Evolutionary conservation across 2,329 filamentous ascomycete species (phyloP).

Genomic region (Pseudogymnoascus sp.): DNA sequence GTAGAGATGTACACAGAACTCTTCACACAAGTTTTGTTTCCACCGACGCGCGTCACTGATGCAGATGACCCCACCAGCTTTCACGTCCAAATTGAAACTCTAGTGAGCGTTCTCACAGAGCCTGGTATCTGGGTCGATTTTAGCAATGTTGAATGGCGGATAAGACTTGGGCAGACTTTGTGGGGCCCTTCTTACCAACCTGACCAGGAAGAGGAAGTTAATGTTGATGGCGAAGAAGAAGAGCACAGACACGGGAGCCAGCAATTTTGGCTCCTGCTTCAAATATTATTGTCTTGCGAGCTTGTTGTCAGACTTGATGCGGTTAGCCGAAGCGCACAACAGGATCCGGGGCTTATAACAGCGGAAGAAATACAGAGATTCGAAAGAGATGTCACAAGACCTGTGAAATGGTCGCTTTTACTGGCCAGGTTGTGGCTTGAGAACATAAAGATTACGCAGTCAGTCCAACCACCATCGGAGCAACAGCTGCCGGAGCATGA

Average conservation of each 20-base stretch:
- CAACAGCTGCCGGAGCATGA: neutral
- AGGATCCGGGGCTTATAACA: slow-evolving; percentile 42
- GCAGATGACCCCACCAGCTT: slow-evolving; percentile 53
- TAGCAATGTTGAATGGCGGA: slow-evolving; percentile 65
- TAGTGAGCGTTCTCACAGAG: slow-evolving; percentile 56
- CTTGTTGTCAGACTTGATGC: slow-evolving; percentile 57
- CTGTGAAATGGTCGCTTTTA: slow-evolving; percentile 60
- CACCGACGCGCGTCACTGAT: slow-evolving; percentile 48
- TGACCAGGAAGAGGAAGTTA: slow-evolving; percentile 46
- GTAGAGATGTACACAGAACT: slow-evolving; percentile 55
- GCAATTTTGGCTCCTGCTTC: slow-evolving; percentile 59
- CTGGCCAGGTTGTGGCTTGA: slow-evolving; percentile 60
- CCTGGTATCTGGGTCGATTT: slow-evolving; percentile 69
- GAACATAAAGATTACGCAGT: slow-evolving; percentile 47
- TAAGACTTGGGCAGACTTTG: slow-evolving; percentile 62
- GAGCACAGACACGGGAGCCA: slow-evolving; percentile 41
- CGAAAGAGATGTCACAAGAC: slow-evolving; percentile 51
- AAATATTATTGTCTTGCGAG: slow-evolving; percentile 57
- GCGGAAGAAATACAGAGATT: slow-evolving; percentile 53
- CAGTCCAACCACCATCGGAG: neutral
- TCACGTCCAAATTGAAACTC: slow-evolving; percentile 60
- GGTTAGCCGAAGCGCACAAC: slow-evolving; percentile 52
- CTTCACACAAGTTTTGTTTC: slow-evolving; percentile 51
- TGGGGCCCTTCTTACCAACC: slow-evolving; percentile 49
- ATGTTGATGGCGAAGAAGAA: slow-evolving; percentile 40